Evolutionary conservation across 371 early-diverging fungal genomes (phyloP).

Genomic region (Rhizopus stolonifer): DNA sequence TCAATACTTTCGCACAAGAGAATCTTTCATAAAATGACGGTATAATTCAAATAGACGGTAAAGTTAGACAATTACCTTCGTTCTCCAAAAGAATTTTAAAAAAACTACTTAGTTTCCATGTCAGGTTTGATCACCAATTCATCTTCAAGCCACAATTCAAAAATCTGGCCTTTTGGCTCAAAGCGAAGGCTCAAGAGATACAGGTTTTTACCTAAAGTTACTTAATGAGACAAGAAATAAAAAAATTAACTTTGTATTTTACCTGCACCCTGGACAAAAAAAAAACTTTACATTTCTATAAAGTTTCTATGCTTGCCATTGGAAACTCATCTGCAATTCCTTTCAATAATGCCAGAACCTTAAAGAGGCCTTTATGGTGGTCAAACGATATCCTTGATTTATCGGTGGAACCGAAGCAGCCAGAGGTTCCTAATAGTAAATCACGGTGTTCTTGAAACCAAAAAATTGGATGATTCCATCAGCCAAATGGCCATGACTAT

Average conservation of each 20-base stretch:
- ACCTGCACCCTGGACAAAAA: conserved; percentile 18
- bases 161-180: conserved; percentile 12
- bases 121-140: conserved; percentile 13
- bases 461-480: conserved; percentile 12
- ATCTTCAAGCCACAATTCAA: conserved; percentile 20
- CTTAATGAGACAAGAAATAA: conserved; percentile 10
- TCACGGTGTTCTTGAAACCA: conserved; percentile 6
- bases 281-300: conserved; percentile 7
- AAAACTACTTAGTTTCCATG: conserved; percentile 19
- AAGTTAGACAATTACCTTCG: conserved; percentile 21
- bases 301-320: conserved; percentile 1
- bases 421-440: conserved; percentile 16
- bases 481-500: conserved; percentile 15
- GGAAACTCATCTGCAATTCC: conserved; percentile 17
- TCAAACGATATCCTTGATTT: conserved; percentile 14
- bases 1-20: conserved; percentile 11
- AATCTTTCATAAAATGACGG: conserved; percentile 15
- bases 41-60: conserved; percentile 15
- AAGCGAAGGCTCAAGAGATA: conserved; percentile 18
- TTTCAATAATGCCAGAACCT: conserved; percentile 14
- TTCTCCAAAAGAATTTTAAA: conserved; percentile 17
- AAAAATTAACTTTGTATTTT: conserved; percentile 8
- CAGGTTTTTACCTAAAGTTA: conserved; percentile 10
- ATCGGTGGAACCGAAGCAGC: conserved; percentile 4
- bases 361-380: conserved; percentile 18